Base-by-base conservation (phyloP, 257 asterid genomes). In the Datura wrightii region DNA sequence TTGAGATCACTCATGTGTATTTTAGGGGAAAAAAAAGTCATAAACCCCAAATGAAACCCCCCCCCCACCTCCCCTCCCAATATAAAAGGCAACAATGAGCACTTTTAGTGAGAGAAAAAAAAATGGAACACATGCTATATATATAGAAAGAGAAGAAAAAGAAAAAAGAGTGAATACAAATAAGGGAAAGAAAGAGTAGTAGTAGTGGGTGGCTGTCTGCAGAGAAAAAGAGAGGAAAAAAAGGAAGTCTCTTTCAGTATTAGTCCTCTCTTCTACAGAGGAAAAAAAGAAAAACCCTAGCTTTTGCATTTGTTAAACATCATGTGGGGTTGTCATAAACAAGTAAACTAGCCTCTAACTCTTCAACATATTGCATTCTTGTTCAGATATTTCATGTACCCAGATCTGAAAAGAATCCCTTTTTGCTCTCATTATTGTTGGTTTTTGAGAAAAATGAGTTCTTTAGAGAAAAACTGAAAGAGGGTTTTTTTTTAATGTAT, bases 151-250 rank as follows among this genome's bases (percentile, higher is more conserved):
- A 62, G 11, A 24, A 56, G 34, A 63, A 14, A 81, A 1, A 19
- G 36, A 16, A 36, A 36, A 62, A 46, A 63, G 19, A 44, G 71
- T 42, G 55, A 62, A 39, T 63, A 41, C 63, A 55, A 82, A 54
- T 42, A 46, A 67, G 34, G 42, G 46, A 70, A 82, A 48, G 72
- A 37, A 55, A 66, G 62, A 82, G 67, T 34, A 83, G 80, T 48
- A 82, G 85, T 65, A 83, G 85, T 82, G 85, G 85, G 65, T 65
- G 48, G 85, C 65, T 65, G 79, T 82, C 85, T 82, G 79, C 79
- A 48, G 39, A 52, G 42, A 31, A 37, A 82, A 70, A 62, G 15
- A 31, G 44, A 53, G 62, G 16, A 46, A 72, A 46, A 31, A 52
- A 52, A 83, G 80, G 66, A 66, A 72, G 65, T 48, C 63, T 24